A percentile compares a stretch with the other conserved stretches of the same genome.
Evolutionary conservation across 495 filamentous ascomycete genomes (phyloP).

Genomic region (Penicillium chermesinum): DNA sequence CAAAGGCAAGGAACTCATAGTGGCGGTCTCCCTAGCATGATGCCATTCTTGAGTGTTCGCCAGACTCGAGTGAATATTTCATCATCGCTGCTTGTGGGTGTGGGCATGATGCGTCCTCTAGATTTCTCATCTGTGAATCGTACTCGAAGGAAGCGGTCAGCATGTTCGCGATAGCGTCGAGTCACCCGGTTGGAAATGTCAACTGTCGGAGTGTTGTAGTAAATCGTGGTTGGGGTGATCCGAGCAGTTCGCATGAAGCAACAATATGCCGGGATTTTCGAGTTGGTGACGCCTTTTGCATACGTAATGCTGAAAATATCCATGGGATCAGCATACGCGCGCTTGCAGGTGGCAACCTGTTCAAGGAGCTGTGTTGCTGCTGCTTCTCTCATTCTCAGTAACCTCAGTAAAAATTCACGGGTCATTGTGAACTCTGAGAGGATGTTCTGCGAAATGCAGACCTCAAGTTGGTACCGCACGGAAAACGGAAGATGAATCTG

Average conservation of each 20-base stretch:
- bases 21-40: constrained; percentile 72
- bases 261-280: constrained; percentile 64
- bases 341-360: constrained; percentile 53
- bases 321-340: constrained; percentile 65
- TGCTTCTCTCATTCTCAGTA: constrained; percentile 46
- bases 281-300: constrained; percentile 39
- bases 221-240: constrained; percentile 78
- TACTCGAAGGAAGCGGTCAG: constrained; percentile 86
- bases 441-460: constrained; percentile 74
- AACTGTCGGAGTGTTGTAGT: constrained; percentile 68
- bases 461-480: constrained; percentile 87
- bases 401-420: constrained; percentile 55
- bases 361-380: constrained; percentile 56
- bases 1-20: constrained; percentile 90
- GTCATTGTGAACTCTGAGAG: constrained; percentile 74
- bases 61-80: constrained; percentile 70
- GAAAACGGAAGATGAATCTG: constrained; percentile 55
- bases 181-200: constrained; percentile 88
- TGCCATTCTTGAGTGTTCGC: constrained; percentile 68
- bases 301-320: constrained; percentile 57
- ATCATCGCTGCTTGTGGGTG: constrained; percentile 53
- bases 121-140: constrained; percentile 83
- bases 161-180: constrained; percentile 57
- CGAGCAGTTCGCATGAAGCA: constrained; percentile 68
- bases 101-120: constrained; percentile 53